Percentiles rank a stretch among this genome's conserved stretches.
phyloP scores from a whole-genome alignment of 140 eudicot species.

The Ambrosia hybrid region DNA sequence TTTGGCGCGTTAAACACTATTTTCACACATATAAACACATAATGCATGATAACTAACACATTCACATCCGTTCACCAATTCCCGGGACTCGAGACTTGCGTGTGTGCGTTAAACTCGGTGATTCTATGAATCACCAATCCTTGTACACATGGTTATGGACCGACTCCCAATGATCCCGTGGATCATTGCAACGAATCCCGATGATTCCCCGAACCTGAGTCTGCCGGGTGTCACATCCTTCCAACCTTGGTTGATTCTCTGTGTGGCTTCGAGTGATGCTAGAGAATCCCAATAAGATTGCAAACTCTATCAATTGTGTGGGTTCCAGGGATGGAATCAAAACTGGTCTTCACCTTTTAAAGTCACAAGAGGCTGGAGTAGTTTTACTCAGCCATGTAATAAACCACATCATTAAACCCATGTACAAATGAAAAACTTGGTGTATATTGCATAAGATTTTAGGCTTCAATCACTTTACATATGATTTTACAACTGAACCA shows the following conservation, averaged over 20 bases:
- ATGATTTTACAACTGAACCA: slow-evolving; percentile 9
- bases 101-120: too few species aligned
- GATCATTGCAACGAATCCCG: too few species aligned
- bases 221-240: not conserved
- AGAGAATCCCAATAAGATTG: slow-evolving; percentile 62
- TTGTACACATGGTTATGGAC: too few species aligned
- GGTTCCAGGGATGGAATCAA: slow-evolving; percentile 41
- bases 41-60: too few species aligned
- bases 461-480: not conserved
- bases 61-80: too few species aligned
- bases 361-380: slow-evolving; percentile 67
- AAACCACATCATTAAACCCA: not conserved
- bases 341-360: slow-evolving; percentile 73
- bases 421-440: not conserved
- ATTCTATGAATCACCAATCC: too few species aligned
- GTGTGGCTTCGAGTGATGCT: slow-evolving; percentile 62
- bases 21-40: too few species aligned
- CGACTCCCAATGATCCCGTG: too few species aligned
- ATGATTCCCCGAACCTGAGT: too few species aligned
- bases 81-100: too few species aligned
- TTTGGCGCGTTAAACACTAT: too few species aligned
- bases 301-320: slow-evolving; percentile 33
- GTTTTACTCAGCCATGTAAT: slow-evolving; percentile 76
- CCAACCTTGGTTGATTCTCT: slow-evolving; percentile 64
- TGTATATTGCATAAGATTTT: not conserved